A percentile compares a stretch with the other conserved stretches of the same genome.
These are phyloP conservation scores for Talaromyces borbonicus DNA, from an alignment of 495 filamentous ascomycete species.

Conservation along the genomic window DNA sequence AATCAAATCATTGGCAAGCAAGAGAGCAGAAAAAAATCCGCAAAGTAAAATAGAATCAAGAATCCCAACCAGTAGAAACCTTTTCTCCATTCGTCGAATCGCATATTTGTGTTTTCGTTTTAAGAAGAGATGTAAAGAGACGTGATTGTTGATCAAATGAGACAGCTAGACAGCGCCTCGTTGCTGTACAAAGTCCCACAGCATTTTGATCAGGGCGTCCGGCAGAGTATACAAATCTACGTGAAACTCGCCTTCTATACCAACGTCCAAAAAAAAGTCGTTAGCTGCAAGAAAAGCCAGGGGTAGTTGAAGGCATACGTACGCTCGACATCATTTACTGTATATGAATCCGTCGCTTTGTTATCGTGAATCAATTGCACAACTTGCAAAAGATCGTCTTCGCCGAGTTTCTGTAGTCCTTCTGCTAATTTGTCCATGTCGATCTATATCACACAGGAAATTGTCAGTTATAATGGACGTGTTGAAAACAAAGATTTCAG, in stretches of 20 bases:
- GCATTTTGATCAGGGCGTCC: constrained; percentile 67
- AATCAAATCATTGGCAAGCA: too few relatives aligned
- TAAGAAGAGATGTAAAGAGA: neutral
- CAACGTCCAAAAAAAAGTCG: neutral
- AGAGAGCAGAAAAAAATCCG: too few relatives aligned
- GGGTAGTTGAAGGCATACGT: constrained; percentile 30
- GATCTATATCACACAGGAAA: constrained; percentile 25
- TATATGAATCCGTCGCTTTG: constrained; percentile 84
- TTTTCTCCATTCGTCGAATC: too few relatives aligned
- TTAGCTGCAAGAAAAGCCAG: constrained; percentile 3
- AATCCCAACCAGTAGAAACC: too few relatives aligned
- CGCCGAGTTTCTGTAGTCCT: constrained; percentile 68
- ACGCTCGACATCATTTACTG: constrained; percentile 95
- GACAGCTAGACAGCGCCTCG: constrained; percentile 26
- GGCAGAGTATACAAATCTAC: constrained; percentile 96
- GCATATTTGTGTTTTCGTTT: too few relatives aligned
- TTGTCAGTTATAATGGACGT: neutral
- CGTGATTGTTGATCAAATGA: neutral
- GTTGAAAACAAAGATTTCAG: constrained; percentile 7
- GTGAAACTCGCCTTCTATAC: constrained; percentile 87
- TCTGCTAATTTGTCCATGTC: constrained; percentile 98
- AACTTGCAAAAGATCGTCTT: constrained; percentile 86
- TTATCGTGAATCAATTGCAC: constrained; percentile 98
- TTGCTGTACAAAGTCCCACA: constrained; percentile 75
- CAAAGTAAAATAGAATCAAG: too few relatives aligned